Evolutionary conservation across 805 yeast species (phyloP).

Genomic region (Lachancea waltii): DNA sequence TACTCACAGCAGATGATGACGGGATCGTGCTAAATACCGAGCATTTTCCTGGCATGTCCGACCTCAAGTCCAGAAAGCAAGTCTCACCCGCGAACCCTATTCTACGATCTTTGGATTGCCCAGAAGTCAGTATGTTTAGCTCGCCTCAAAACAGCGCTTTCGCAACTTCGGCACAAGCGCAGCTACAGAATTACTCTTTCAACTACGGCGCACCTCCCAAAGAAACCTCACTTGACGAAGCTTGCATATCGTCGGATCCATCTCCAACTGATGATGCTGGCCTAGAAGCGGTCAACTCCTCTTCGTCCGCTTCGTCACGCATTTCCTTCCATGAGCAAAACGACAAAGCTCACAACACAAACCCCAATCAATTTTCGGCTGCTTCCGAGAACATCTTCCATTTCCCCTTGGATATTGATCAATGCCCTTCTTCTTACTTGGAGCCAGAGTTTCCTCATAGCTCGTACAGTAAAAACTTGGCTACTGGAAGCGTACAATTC

Average conservation of each 20-base stretch:
- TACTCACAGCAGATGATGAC: conserved; percentile 25
- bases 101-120: background rate
- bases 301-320: conserved; percentile 21
- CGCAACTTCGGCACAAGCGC: conserved; percentile 2
- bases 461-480: background rate
- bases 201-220: conserved; percentile 9
- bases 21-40: conserved; percentile 27
- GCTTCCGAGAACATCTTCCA: conserved; percentile 11
- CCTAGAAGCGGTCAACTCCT: conserved; percentile 20
- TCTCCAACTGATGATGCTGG: conserved; percentile 19
- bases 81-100: background rate
- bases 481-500: conserved; percentile 1
- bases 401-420: conserved; percentile 21
- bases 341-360: background rate
- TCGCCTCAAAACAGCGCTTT: background rate
- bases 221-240: conserved; percentile 16
- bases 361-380: background rate
- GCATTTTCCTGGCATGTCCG: conserved; percentile 17
- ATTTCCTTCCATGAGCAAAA: conserved; percentile 18
- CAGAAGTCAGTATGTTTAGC: conserved; percentile 1
- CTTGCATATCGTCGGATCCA: conserved; percentile 13
- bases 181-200: conserved; percentile 8
- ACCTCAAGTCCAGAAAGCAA: conserved; percentile 10
- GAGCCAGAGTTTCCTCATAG: conserved; percentile 1
- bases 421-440: conserved; percentile 12